Percentiles rank a stretch among this genome's conserved stretches.
Conservation (phyloP, 164 flowering plant species). For the Liquidambar formosana region DNA sequence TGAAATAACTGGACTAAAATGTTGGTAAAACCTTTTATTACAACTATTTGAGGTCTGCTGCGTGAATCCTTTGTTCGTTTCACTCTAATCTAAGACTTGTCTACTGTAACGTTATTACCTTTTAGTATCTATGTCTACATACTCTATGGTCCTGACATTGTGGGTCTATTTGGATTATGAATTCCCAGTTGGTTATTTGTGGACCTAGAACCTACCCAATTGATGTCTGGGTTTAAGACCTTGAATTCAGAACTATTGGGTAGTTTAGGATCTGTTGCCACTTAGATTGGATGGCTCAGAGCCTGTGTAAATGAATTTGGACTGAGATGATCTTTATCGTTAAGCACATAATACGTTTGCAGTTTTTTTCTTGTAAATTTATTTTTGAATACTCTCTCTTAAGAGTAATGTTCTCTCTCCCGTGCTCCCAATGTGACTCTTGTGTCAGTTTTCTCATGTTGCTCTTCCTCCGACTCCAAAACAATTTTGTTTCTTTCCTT, state of each 20-base stretch:
- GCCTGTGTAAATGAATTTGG: background rate
- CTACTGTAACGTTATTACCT: background rate
- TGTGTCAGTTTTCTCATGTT: background rate
- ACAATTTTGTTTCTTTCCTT: no score
- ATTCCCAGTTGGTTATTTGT: background rate
- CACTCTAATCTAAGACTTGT: no score
- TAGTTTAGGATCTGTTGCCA: background rate
- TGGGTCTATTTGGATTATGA: no score
- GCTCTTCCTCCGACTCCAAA: no score
- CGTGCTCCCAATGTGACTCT: background rate
- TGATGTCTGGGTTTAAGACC: no score
- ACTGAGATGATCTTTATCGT: background rate
- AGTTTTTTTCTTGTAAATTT: background rate
- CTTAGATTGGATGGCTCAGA: background rate
- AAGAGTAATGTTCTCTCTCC: background rate
- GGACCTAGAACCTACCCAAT: background rate
- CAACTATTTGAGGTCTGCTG: background rate
- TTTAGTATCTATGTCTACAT: no score
- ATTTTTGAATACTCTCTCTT: no score
- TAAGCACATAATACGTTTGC: background rate
- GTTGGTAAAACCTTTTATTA: no score
- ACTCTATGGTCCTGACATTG: no score
- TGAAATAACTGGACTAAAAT: background rate
- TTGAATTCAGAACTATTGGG: background rate
- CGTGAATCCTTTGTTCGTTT: background rate